Conservation (phyloP, 345 rosid genomes). For the Gossypium ekmanianum region DNA sequence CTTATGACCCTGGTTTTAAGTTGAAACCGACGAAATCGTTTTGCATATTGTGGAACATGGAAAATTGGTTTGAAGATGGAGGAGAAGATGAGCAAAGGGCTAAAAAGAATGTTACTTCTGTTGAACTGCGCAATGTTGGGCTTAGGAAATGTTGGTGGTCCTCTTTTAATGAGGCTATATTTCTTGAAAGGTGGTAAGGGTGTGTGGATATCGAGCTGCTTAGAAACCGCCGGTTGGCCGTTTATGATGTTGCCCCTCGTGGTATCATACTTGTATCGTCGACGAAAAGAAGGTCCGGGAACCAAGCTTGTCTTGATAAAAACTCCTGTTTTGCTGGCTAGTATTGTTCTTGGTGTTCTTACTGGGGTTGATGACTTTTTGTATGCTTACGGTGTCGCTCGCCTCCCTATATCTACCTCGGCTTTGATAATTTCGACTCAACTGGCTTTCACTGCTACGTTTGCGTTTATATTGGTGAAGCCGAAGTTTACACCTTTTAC, state of each 20-base stretch:
- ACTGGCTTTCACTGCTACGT: slow-evolving; percentile 10
- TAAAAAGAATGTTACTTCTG: slow-evolving; percentile 20
- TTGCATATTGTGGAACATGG: not conserved
- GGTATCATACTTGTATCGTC: slow-evolving; percentile 26
- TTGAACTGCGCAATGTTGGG: slow-evolving; percentile 24
- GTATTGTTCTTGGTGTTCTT: slow-evolving; percentile 26
- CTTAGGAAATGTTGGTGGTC: slow-evolving; percentile 23
- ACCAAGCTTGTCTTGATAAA: slow-evolving; percentile 17
- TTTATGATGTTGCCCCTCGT: slow-evolving; percentile 21
- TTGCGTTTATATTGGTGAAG: slow-evolving; percentile 11
- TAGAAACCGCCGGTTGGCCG: slow-evolving; percentile 36
- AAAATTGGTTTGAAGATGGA: slow-evolving; percentile 6
- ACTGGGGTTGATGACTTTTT: slow-evolving; percentile 28
- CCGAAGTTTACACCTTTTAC: slow-evolving; percentile 17
- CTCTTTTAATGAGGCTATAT: slow-evolving; percentile 23
- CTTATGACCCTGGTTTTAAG: not conserved
- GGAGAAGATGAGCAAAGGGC: slow-evolving; percentile 20
- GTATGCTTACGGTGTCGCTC: slow-evolving; percentile 15
- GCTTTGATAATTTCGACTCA: slow-evolving; percentile 13
- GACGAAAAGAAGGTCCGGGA: slow-evolving; percentile 14
- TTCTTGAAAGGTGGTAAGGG: slow-evolving; percentile 29
- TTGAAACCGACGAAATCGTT: not conserved
- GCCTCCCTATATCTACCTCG: slow-evolving; percentile 12
- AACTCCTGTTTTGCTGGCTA: slow-evolving; percentile 20
- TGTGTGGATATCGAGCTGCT: slow-evolving; percentile 27